phyloP scores from a whole-genome alignment of 108 stramenopile species.

The Cyclostephanos tholiformis region DNA sequence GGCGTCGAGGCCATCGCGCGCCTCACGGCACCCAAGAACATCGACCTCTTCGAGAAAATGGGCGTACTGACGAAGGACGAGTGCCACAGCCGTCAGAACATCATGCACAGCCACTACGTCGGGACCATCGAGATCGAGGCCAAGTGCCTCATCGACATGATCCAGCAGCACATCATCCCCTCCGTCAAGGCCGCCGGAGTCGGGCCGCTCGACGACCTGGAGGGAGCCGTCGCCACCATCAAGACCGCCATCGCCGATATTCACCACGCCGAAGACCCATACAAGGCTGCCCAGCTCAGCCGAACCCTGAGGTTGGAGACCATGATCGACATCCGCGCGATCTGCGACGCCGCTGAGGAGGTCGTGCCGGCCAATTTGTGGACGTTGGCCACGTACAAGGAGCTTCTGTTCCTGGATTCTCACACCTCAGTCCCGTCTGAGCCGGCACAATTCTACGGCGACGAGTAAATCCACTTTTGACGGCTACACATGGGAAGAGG shows the following conservation, averaged over 20 bases:
- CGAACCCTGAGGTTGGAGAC: constrained; percentile 88
- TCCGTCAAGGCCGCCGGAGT: constrained; percentile 75
- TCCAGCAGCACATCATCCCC: constrained; percentile 94
- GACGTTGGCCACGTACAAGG: constrained; percentile 96
- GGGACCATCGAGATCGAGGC: constrained; percentile 95
- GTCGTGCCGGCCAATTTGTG: constrained; percentile 88
- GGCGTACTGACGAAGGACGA: constrained; percentile 84
- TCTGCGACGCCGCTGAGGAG: constrained; percentile 91
- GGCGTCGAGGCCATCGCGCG: constrained; percentile 90
- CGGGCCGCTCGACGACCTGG: constrained; percentile 75
- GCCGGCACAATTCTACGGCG: constrained; percentile 44
- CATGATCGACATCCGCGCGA: constrained; percentile 91
- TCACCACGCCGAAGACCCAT: constrained; percentile 65
- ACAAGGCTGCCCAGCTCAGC: constrained; percentile 77
- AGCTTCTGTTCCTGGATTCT: constrained; percentile 88
- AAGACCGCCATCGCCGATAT: constrained; percentile 69
- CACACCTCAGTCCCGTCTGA: constrained; percentile 49
- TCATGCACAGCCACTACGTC: constrained; percentile 93
- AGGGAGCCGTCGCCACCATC: constrained; percentile 63
- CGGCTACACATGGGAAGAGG: neutral
- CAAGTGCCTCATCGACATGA: constrained; percentile 89
- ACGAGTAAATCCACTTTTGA: constrained; percentile 36
- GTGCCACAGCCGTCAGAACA: constrained; percentile 82
- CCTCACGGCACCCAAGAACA: constrained; percentile 84
- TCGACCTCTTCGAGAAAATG: constrained; percentile 90